Percentiles rank a stretch among this genome's conserved stretches.
phyloP scores from a whole-genome alignment of 2,329 filamentous ascomycete species.

The Magnaporthiopsis incrustans region DNA sequence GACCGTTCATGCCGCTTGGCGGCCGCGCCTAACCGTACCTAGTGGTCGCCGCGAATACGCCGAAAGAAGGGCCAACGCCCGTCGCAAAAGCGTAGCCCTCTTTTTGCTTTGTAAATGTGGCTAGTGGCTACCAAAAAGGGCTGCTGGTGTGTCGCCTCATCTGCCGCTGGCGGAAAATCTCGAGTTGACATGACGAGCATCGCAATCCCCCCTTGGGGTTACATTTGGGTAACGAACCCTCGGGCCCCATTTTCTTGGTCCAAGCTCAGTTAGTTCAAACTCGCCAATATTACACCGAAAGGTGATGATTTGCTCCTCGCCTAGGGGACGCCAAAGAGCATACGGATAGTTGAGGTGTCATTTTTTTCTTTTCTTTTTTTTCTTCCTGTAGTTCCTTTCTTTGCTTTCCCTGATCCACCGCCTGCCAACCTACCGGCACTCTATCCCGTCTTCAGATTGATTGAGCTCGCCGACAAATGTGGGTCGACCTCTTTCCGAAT shows the following conservation, averaged over 20 bases:
- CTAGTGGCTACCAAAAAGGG: not conserved
- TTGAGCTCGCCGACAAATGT: not conserved
- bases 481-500: not conserved
- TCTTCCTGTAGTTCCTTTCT: not conserved
- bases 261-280: no score
- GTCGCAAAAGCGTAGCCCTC: not conserved
- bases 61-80: not conserved
- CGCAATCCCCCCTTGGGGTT: not conserved
- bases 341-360: not conserved
- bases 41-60: not conserved
- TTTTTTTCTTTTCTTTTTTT: not conserved
- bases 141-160: not conserved
- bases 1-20: not conserved
- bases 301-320: not conserved
- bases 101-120: no score
- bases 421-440: not conserved
- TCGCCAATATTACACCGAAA: not conserved
- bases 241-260: no score
- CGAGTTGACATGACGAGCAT: not conserved
- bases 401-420: not conserved
- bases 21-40: not conserved
- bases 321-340: not conserved
- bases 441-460: not conserved
- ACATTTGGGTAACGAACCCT: not conserved
- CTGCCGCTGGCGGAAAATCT: not conserved